Base-by-base conservation (phyloP, 73 alveolate genomes). In the Effrenium voratum region DNA sequence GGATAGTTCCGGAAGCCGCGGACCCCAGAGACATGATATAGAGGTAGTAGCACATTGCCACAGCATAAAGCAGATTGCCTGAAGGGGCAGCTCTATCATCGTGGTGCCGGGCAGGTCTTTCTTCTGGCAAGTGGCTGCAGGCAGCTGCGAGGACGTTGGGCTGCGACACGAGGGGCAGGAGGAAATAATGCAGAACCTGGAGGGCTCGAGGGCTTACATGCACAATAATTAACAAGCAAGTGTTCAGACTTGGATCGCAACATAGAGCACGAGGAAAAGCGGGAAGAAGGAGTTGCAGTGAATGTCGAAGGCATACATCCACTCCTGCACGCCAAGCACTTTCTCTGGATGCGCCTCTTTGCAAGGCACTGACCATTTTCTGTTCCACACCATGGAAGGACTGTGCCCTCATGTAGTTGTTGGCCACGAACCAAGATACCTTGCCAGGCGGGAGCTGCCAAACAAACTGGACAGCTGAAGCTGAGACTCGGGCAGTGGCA, bases 271-370 rank as follows among this genome's bases (percentile, higher is more conserved):
- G 40, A 87, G 79, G 90, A 91, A 91, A 34, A 72, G 50, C 2
- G 98, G 98, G 46, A 91, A 91, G 60, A 91, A 91, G 38, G 98
- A 68, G 77, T 91, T 91, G 98, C 98, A 91, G 45, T 91, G 98
- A 70, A 91, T 91, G 44, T 91, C 98, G 38, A 91, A 91, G 43
- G 98, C 98, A 72, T 91, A 91, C 98, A 91, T 91, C 98, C 98
- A 91, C 44, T 91, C 98, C 96, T 66, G 36, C 40, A 36, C 40
- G 1, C 60, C 0, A 22, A 57, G 28, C 72, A 57, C 28, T 57
- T 22, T 57, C 72, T 57, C 49, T 36, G 0, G 2, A 34, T 32
- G 50, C 8, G 40, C 49, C 32, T 36, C 6, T 30, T 72, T 72
- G 15, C 83, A 6, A 8, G 50, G 50, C 83, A 34, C 38, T 12